Evolutionary conservation across 2,329 filamentous ascomycete species (phyloP).

Genomic region (Apiospora hydei): DNA sequence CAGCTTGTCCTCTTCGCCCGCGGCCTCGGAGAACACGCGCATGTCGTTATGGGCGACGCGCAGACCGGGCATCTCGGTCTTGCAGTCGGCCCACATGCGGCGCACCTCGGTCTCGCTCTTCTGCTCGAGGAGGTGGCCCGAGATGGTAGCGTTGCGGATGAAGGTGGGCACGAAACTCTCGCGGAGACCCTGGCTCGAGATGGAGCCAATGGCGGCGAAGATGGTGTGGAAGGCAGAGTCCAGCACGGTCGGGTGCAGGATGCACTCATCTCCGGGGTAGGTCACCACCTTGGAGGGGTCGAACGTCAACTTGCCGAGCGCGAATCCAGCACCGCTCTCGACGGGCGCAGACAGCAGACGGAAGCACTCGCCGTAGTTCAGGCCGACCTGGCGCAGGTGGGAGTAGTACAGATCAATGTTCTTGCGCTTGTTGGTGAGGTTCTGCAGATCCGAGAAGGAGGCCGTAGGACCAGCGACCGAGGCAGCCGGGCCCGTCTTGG

Average conservation of each 20-base stretch:
- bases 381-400: conserved; percentile 29
- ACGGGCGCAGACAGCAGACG: background rate
- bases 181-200: background rate
- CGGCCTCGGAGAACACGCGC: background rate
- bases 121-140: background rate
- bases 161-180: background rate
- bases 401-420: conserved; percentile 31
- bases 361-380: conserved; percentile 32
- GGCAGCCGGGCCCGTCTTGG: background rate
- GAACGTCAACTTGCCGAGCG: background rate
- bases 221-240: conserved; percentile 43
- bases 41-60: background rate
- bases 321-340: background rate
- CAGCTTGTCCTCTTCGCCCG: too few relatives aligned
- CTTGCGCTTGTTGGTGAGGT: too few relatives aligned
- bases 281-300: conserved; percentile 34
- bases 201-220: conserved; percentile 40
- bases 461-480: too few relatives aligned
- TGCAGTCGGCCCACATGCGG: background rate
- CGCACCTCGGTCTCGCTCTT: background rate
- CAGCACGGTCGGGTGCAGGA: conserved; percentile 34
- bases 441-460: too few relatives aligned
- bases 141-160: background rate
- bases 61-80: background rate
- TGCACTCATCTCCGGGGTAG: background rate